These are phyloP conservation scores for Clitopilus hobsonii DNA, from an alignment of 768 basidiomycete species.

Conservation along the genomic window DNA sequence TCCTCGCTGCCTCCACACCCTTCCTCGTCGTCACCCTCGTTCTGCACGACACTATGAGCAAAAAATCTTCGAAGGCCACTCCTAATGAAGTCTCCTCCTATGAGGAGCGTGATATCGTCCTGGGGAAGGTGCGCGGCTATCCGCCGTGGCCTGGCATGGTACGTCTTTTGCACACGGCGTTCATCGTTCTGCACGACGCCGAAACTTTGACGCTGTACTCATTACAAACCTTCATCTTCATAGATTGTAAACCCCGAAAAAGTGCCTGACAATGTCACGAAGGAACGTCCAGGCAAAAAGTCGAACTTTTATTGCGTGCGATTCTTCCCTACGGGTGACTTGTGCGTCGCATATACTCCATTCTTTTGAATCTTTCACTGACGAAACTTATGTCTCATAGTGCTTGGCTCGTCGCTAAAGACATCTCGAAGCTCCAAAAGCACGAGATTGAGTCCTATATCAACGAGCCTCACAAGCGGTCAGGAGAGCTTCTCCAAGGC, in stretches of 20 bases:
- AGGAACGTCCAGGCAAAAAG: slow-evolving; percentile 78
- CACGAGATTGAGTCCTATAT: slow-evolving; percentile 86
- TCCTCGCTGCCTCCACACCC: not conserved
- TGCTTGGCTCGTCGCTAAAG: slow-evolving; percentile 79
- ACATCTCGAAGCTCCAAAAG: slow-evolving; percentile 71
- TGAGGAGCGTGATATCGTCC: slow-evolving; percentile 76
- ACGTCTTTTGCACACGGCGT: slow-evolving; percentile 21
- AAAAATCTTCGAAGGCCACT: slow-evolving; percentile 44
- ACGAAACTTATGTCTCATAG: slow-evolving; percentile 32
- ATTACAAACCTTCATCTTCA: slow-evolving; percentile 5
- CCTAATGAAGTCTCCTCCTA: slow-evolving; percentile 46
- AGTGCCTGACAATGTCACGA: slow-evolving; percentile 56
- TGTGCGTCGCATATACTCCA: slow-evolving; percentile 52
- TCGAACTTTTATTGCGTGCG: slow-evolving; percentile 60
- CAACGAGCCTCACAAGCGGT: slow-evolving; percentile 70
- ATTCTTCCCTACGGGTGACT: slow-evolving; percentile 94
- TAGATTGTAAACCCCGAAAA: slow-evolving; percentile 78
- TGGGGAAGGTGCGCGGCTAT: slow-evolving; percentile 91
- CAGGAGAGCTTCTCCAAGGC: slow-evolving; percentile 68
- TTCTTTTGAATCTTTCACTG: slow-evolving; percentile 2
- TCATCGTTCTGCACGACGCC: too few relatives aligned
- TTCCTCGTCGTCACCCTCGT: not conserved
- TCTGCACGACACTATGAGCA: slow-evolving; percentile 31
- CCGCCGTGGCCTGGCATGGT: slow-evolving; percentile 96
- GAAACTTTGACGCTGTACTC: not conserved